Evolutionary conservation across 2,329 filamentous ascomycete species (phyloP).

Genomic region (Helotiales sp.): DNA sequence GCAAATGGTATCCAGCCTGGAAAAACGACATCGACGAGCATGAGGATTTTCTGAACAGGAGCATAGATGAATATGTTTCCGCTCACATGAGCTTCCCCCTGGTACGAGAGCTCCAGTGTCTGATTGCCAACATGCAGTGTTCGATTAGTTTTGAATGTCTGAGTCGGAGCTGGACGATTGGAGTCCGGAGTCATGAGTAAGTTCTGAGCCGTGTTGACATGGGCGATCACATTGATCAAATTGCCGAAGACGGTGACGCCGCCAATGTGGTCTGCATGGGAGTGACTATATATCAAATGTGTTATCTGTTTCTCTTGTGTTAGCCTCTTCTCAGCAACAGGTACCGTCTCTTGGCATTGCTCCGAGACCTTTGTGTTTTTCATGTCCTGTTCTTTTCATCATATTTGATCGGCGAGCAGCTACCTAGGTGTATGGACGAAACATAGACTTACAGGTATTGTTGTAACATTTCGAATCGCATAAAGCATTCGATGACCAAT

Average conservation of each 20-base stretch:
- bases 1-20: constrained; percentile 31
- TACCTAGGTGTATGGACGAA: no score
- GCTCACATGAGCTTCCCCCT: constrained; percentile 29
- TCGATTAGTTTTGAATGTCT: constrained; percentile 22
- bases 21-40: constrained; percentile 32
- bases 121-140: constrained; percentile 29
- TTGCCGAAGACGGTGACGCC: constrained; percentile 22
- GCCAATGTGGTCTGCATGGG: constrained; percentile 30
- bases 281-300: constrained; percentile 31
- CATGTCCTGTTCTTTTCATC: no score
- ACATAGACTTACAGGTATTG: constrained; percentile 12
- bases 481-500: constrained; percentile 27
- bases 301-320: constrained; percentile 13
- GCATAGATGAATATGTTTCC: constrained; percentile 35
- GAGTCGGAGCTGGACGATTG: constrained; percentile 25
- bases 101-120: constrained; percentile 30
- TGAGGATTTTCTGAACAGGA: constrained; percentile 27
- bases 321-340: no score
- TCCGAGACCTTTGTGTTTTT: no score
- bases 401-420: no score
- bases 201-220: constrained; percentile 20
- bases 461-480: constrained; percentile 30
- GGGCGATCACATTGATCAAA: constrained; percentile 25
- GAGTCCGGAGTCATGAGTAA: constrained; percentile 20
- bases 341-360: no score